Base-by-base conservation (phyloP, 192 early-diverging fungal species). In the Powellomyces hirtus region DNA sequence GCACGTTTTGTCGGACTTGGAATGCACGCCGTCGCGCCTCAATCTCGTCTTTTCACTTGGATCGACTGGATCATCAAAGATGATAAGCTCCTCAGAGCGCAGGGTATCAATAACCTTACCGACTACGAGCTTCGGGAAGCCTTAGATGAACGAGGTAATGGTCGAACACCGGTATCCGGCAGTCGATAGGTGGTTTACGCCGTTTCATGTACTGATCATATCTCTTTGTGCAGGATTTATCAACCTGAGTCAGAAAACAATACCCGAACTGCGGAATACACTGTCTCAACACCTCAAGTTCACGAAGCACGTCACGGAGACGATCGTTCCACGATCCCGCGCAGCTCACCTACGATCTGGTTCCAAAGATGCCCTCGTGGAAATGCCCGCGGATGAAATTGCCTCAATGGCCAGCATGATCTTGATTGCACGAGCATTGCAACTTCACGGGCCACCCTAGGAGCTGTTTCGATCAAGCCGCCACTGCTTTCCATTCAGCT, bases 41-140 rank as follows among this genome's bases (percentile, higher is more conserved):
- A 35, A 33, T 29, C 62, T 42, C 22, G 62, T 13, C 29, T 64
- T 2, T 49, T 45, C 13, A 27, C 30, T 18, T 64, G 62, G 62
- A 45, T 50, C 13, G 62, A 64, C 44, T 64, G 62, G 62, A 49
- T 64, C 14, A 26, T 64, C 20, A 64, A 64, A 33, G 62, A 64
- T 36, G 62, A 64, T 64, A 33, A 34, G 26, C 44, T 64, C 4
- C 51, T 64, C 29, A 22, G 46, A 8, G 22, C 18, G 29, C 26
- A 64, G 2, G 62, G 62, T 27, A 36, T 64, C 33, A 45, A 45
- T 35, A 14, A 7, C 5, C 49, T 64, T 42, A 51, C 62, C 6
- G 44, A 50, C 7, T 64, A 50, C 5, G 62, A 64, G 46, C 30
- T 64, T 20, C 7, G 46, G 44, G 62, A 64, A 51, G 62, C 62